Evolutionary conservation across 139 green algal species (phyloP), one percentile per base, ranked within the genome.

Genomic region (Spirogloea muscicola): DNA sequence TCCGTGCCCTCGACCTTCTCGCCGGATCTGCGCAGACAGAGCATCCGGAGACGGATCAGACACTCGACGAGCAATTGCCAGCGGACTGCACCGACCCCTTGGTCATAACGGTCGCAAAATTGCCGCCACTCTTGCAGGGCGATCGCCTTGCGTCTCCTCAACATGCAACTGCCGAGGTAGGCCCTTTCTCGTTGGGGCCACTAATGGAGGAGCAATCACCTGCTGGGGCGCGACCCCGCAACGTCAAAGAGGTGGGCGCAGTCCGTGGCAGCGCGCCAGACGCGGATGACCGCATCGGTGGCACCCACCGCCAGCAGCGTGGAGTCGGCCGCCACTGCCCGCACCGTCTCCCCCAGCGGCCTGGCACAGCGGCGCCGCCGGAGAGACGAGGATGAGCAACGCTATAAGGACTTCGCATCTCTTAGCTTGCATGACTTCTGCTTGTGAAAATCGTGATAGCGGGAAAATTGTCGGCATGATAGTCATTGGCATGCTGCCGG

Each of bases 181-280:
- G 38, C 9, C 52, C 52, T 62, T 5, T 37, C 4, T 68, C 13
- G 46, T 51, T 37, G 16, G 9, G 29, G 29, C 10, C 55, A 13
- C 10, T 9, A 13, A 13, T 64, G 36, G 55, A 10, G 36, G 43
- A 13, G 43, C 43, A 13, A 13, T 31, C 25, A 5, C 42, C 25
- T 36, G 29, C 33, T 36, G 29, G 59, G 10, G 49, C 67, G 66
- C 33, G 38, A 25, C 29, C 69, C 60, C 3, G 25, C 61, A 6
- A 77, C 55, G 60, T 77, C 69, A 71, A 77, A 77, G 16, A 59
- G 37, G 46, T 77, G 60, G 0, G 69, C 38, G 46, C 69, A 77
- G n/a, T 21, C 55, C 3, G n/a, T 37, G 21, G 44, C 33, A 18
- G 69, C 44, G 13, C 18, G 57, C 69, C 69, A 77, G 1, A 77